phyloP scores from a whole-genome alignment of 371 early-diverging fungal species.

The Syncephalastrum racemosum region DNA sequence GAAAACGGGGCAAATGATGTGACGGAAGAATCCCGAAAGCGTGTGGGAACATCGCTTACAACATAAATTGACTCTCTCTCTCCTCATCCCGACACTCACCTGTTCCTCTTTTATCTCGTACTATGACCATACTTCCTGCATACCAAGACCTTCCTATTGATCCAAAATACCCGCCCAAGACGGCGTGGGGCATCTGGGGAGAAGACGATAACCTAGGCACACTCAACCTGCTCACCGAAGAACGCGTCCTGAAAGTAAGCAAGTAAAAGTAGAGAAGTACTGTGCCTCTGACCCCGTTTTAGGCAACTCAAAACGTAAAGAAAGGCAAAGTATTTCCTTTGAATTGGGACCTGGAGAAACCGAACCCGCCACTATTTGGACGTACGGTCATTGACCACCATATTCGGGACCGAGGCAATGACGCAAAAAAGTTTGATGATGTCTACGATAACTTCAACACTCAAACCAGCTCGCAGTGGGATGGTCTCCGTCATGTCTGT shows the following conservation, averaged over 20 bases:
- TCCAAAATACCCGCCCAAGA: slow-evolving; percentile 19
- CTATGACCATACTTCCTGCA: slow-evolving; percentile 10
- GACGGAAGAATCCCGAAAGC: no score
- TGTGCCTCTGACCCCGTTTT: no score
- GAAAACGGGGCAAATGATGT: no score
- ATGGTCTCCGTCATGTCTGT: slow-evolving; percentile 40
- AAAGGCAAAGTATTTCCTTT: slow-evolving; percentile 35
- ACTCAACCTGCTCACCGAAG: slow-evolving; percentile 40
- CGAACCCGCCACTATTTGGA: slow-evolving; percentile 26
- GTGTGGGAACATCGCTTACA: no score
- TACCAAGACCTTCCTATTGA: slow-evolving; percentile 28
- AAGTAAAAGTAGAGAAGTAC: not conserved
- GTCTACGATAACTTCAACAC: slow-evolving; percentile 36
- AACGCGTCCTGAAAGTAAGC: slow-evolving; percentile 31
- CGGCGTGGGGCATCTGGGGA: slow-evolving; percentile 52
- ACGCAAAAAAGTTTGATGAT: slow-evolving; percentile 32
- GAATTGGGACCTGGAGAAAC: slow-evolving; percentile 42
- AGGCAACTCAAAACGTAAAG: slow-evolving; percentile 20
- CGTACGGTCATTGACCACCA: slow-evolving; percentile 23
- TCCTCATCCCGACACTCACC: not conserved
- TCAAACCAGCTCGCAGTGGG: slow-evolving; percentile 47
- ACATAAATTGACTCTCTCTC: not conserved
- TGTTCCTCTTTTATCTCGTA: not conserved
- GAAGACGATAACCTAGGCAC: slow-evolving; percentile 46
- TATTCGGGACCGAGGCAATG: slow-evolving; percentile 14